These are phyloP conservation scores for Gnomoniopsis sp. DNA, from an alignment of 2,329 filamentous ascomycete species.

Conservation along the genomic window DNA sequence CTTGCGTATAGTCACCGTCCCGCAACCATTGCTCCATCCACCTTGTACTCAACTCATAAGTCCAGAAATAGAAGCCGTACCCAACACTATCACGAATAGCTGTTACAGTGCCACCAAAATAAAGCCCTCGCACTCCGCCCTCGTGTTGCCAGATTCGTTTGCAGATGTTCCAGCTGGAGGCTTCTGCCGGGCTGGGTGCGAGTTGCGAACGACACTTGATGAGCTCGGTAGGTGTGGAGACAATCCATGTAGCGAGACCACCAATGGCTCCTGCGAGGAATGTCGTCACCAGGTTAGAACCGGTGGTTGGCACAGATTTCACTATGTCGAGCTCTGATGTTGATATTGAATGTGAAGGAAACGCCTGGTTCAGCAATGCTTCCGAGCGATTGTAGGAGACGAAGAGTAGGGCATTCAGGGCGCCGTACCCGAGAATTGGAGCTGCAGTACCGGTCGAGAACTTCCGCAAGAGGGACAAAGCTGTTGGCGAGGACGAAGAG, in stretches of 20 bases:
- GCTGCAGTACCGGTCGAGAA: slow-evolving; percentile 69
- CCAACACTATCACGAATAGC: slow-evolving; percentile 81
- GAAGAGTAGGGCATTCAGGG: slow-evolving; percentile 86
- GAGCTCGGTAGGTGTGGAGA: slow-evolving; percentile 86
- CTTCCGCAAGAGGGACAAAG: slow-evolving; percentile 21
- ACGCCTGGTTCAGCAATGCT: slow-evolving; percentile 47
- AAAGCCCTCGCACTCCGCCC: slow-evolving; percentile 67
- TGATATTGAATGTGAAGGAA: slow-evolving; percentile 19
- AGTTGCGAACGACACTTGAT: slow-evolving; percentile 87
- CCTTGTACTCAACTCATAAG: slow-evolving; percentile 74
- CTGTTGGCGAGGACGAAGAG: slow-evolving; percentile 20
- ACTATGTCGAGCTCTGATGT: slow-evolving; percentile 21
- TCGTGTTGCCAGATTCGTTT: slow-evolving; percentile 54
- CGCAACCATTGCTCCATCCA: slow-evolving; percentile 36
- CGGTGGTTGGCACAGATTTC: slow-evolving; percentile 25
- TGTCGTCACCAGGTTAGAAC: slow-evolving; percentile 59
- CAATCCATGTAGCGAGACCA: slow-evolving; percentile 79
- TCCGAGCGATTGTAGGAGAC: slow-evolving; percentile 87
- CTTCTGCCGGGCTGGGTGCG: slow-evolving; percentile 30
- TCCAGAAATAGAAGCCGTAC: slow-evolving; percentile 98
- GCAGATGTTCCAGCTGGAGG: slow-evolving; percentile 62
- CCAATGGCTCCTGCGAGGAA: slow-evolving; percentile 79
- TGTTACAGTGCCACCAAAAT: slow-evolving; percentile 78
- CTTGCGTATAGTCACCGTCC: not conserved
- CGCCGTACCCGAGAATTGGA: slow-evolving; percentile 85